phyloP scores from a whole-genome alignment of 495 filamentous ascomycete species.

The Coniosporium apollinis region DNA sequence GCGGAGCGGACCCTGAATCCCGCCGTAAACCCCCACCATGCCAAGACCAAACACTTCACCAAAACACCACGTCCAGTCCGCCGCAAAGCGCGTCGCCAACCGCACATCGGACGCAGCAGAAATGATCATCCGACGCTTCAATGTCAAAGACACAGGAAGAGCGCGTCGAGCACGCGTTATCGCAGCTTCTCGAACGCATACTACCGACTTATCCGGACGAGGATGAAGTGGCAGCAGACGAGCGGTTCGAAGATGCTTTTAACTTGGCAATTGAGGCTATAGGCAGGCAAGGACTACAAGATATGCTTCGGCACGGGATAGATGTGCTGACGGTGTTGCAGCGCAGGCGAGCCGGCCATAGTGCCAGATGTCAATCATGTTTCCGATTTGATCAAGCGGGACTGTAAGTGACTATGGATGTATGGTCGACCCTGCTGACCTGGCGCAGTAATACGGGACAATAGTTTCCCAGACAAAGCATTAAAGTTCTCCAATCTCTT shows the following conservation, averaged over 20 bases:
- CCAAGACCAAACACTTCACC: no score
- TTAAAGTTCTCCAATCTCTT: conserved; percentile 77
- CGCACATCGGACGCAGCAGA: no score
- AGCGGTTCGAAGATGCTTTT: conserved; percentile 24
- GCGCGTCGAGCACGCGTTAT: conserved; percentile 25
- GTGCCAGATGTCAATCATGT: conserved; percentile 69
- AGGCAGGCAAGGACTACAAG: conserved; percentile 4
- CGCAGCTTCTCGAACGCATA: conserved; percentile 23
- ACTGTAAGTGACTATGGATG: conserved; percentile 27
- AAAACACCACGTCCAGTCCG: no score
- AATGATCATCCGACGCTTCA: not conserved
- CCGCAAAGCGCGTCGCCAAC: no score
- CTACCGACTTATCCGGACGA: conserved; percentile 20
- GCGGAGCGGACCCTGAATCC: no score
- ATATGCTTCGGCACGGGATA: no score
- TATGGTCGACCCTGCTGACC: no score
- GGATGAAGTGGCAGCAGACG: conserved; percentile 20
- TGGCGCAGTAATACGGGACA: conserved; percentile 52
- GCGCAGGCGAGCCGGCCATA: conserved; percentile 20
- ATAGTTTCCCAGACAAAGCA: conserved; percentile 67
- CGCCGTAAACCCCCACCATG: no score
- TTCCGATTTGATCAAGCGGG: conserved; percentile 77
- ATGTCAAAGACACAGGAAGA: conserved; percentile 21
- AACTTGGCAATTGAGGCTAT: conserved; percentile 17
- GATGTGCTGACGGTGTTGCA: no score